Evolutionary conservation across 495 filamentous ascomycete species (phyloP).

Genomic region (Hypoxylon lenormandii): DNA sequence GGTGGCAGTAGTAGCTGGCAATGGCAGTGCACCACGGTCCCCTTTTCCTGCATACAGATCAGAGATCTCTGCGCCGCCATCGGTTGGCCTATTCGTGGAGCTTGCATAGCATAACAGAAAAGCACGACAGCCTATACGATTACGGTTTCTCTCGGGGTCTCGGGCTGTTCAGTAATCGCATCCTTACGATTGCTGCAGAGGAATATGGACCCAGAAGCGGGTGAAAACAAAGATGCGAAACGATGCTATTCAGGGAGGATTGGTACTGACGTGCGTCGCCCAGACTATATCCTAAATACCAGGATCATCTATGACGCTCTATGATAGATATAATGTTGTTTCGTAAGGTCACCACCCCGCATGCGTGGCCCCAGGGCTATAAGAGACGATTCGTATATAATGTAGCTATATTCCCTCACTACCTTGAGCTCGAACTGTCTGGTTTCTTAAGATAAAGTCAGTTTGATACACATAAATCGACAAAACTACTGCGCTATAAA

Average conservation of each 20-base stretch:
- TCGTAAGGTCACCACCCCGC: not conserved
- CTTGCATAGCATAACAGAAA: no score
- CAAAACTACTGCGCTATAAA: not conserved
- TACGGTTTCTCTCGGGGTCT: no score
- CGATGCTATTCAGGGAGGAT: not conserved
- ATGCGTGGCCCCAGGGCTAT: not conserved
- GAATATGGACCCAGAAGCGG: not conserved
- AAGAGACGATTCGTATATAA: conserved; percentile 17
- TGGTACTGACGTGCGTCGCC: not conserved
- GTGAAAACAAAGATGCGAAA: no score
- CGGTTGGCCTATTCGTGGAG: no score
- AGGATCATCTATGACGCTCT: not conserved
- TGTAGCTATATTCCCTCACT: not conserved
- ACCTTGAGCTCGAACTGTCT: not conserved
- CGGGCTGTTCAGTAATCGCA: no score
- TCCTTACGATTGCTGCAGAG: not conserved
- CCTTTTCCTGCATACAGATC: no score
- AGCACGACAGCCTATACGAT: no score
- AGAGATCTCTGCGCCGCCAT: no score
- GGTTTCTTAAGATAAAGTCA: not conserved
- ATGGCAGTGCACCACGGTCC: no score
- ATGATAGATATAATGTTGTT: not conserved
- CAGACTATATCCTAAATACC: not conserved
- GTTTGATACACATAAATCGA: not conserved
- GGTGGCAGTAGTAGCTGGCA: no score